phyloP scores from a whole-genome alignment of 2,329 filamentous ascomycete genomes.

The Cercospora nicotianae region DNA sequence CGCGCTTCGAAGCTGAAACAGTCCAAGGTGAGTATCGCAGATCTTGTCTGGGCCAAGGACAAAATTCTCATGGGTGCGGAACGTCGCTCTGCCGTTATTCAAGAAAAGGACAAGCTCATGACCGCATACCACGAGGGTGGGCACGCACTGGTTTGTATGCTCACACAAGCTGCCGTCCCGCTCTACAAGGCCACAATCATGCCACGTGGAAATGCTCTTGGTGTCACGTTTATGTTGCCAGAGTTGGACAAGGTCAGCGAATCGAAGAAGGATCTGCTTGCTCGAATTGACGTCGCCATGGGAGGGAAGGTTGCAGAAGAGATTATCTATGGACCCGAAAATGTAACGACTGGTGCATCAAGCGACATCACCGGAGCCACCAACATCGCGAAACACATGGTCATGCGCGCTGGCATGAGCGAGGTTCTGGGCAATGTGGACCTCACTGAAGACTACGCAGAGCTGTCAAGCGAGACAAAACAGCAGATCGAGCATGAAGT shows the following conservation, averaged over 20 bases:
- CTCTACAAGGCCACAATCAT: constrained; percentile 98
- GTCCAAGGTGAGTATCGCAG: constrained; percentile 69
- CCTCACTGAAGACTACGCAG: constrained; percentile 74
- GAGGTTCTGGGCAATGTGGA: constrained; percentile 85
- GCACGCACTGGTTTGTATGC: constrained; percentile 86
- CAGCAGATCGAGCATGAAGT: constrained; percentile 86
- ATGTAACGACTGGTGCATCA: constrained; percentile 85
- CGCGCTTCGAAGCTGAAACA: constrained; percentile 88
- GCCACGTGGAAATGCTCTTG: constrained; percentile 80
- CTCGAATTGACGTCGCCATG: constrained; percentile 75
- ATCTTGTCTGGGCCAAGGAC: constrained; percentile 98
- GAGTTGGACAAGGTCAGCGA: constrained; percentile 90
- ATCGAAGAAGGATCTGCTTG: constrained; percentile 80
- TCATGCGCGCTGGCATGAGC: constrained; percentile 88
- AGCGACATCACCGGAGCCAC: constrained; percentile 82
- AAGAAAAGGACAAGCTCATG: constrained; percentile 88
- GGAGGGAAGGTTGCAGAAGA: constrained; percentile 90
- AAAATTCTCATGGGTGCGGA: constrained; percentile 97
- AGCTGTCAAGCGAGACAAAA: constrained; percentile 82
- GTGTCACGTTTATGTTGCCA: constrained; percentile 82
- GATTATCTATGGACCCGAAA: constrained; percentile 85
- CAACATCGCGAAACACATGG: constrained; percentile 78
- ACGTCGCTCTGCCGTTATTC: constrained; percentile 83
- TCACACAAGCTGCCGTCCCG: constrained; percentile 71
- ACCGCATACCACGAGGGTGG: constrained; percentile 97